Percentiles rank a stretch among this genome's conserved stretches.
These are phyloP conservation scores for Candida dajiaensis DNA, from an alignment of 805 yeast species.

Conservation along the genomic window DNA sequence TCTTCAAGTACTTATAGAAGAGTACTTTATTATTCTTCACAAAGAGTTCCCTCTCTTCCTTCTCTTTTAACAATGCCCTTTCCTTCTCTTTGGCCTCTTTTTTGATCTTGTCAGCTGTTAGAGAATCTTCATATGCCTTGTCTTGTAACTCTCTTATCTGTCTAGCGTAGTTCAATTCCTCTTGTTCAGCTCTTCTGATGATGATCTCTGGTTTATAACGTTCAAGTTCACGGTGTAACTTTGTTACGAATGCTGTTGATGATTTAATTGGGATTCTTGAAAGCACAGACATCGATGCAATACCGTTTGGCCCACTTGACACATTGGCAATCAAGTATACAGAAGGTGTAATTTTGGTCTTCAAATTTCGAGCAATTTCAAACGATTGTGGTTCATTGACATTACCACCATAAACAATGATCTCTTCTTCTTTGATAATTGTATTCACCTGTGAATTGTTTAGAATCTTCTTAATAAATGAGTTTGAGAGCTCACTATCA, in stretches of 20 bases:
- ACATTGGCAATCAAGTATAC: conserved; percentile 50
- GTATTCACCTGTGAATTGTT: conserved; percentile 39
- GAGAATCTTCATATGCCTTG: conserved; percentile 55
- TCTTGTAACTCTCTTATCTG: conserved; percentile 60
- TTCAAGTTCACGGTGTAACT: conserved; percentile 37
- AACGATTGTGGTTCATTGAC: conserved; percentile 59
- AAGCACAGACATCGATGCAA: conserved; percentile 29
- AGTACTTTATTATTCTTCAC: conserved; percentile 9
- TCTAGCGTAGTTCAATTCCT: conserved; percentile 54
- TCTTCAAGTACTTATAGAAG: conserved; percentile 6
- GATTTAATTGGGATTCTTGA: conserved; percentile 26
- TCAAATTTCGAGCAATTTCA: conserved; percentile 54
- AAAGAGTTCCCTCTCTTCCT: conserved; percentile 1
- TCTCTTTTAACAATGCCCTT: conserved; percentile 7
- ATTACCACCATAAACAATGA: conserved; percentile 60
- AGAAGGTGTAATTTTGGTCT: conserved; percentile 50
- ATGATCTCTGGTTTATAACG: conserved; percentile 57
- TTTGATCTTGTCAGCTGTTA: conserved; percentile 50
- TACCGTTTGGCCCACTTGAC: conserved; percentile 35
- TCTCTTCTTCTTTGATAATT: conserved; percentile 33
- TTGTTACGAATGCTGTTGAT: conserved; percentile 28
- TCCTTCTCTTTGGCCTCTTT: conserved; percentile 36
- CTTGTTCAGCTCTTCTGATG: conserved; percentile 52
- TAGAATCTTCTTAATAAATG: conserved; percentile 39
- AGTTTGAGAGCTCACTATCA: conserved; percentile 25